Conservation (phyloP, 2,329 filamentous ascomycete genomes). For the Colletotrichum liaoningense region DNA sequence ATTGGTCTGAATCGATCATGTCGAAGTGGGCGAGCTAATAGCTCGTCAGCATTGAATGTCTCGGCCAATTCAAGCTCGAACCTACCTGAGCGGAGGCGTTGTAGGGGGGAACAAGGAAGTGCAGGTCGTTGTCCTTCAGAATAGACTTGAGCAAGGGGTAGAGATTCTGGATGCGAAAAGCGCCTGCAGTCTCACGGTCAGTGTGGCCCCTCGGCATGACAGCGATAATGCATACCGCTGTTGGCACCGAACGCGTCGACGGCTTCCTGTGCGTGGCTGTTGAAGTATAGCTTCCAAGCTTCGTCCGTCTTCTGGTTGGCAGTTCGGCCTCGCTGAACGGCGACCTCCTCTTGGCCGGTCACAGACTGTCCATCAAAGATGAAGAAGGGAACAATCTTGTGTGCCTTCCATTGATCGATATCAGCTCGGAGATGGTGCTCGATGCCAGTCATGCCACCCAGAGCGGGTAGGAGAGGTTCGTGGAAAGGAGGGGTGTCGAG, state of each 20-base stretch:
- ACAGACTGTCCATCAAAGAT: slow-evolving; percentile 91
- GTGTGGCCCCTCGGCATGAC: slow-evolving; percentile 2
- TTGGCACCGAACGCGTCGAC: slow-evolving; percentile 85
- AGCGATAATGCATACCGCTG: slow-evolving; percentile 67
- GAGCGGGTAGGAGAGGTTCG: slow-evolving; percentile 89
- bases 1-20: slow-evolving; percentile 72
- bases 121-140: slow-evolving; percentile 74
- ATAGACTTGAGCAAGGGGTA: slow-evolving; percentile 82
- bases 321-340: slow-evolving; percentile 71
- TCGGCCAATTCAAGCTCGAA: slow-evolving; percentile 10
- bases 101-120: slow-evolving; percentile 88
- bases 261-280: slow-evolving; percentile 81
- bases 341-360: slow-evolving; percentile 78
- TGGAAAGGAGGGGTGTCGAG: slow-evolving; percentile 77
- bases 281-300: slow-evolving; percentile 90
- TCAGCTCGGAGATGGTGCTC: slow-evolving; percentile 80
- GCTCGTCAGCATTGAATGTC: slow-evolving; percentile 42
- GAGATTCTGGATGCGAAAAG: slow-evolving; percentile 77
- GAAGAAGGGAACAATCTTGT: slow-evolving; percentile 83
- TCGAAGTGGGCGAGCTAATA: slow-evolving; percentile 82
- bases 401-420: slow-evolving; percentile 76
- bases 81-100: slow-evolving; percentile 87
- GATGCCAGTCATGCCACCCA: slow-evolving; percentile 89
- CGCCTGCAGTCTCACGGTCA: slow-evolving; percentile 61
- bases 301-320: slow-evolving; percentile 79